These are phyloP conservation scores for Suillus americanus DNA, from an alignment of 768 basidiomycete genomes.

Conservation along the genomic window DNA sequence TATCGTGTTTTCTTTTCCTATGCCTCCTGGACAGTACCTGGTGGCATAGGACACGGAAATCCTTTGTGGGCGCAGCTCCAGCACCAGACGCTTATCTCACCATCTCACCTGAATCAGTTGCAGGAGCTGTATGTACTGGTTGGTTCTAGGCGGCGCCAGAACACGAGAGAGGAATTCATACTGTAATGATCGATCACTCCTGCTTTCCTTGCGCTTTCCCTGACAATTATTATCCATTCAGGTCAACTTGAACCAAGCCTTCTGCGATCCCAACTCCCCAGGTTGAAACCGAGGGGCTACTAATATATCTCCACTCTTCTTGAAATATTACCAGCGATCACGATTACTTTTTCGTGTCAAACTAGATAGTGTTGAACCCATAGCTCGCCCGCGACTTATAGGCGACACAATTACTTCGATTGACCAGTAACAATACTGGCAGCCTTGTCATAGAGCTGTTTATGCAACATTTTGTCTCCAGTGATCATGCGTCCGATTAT, in stretches of 20 bases:
- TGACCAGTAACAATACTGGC: background rate
- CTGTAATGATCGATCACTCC: background rate
- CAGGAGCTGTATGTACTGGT: background rate
- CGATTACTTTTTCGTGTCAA: background rate
- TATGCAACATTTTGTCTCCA: background rate
- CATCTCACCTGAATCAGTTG: background rate
- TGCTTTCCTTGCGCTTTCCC: background rate
- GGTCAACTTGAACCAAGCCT: background rate
- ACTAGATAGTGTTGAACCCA: background rate
- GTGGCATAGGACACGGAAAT: background rate
- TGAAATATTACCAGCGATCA: too few relatives aligned
- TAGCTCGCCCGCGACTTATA: background rate
- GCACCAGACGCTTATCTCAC: background rate
- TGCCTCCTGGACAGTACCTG: background rate
- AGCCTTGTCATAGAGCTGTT: background rate
- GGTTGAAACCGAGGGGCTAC: background rate
- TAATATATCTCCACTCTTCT: background rate
- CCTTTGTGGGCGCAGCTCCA: background rate
- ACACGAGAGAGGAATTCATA: background rate
- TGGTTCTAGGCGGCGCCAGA: background rate
- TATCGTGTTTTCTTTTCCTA: constrained; percentile 23
- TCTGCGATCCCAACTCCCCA: background rate
- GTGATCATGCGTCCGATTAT: background rate
- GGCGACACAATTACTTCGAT: background rate
- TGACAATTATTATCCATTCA: background rate